Percentiles rank a stretch among this genome's conserved stretches.
phyloP scores from a whole-genome alignment of 352 stramenopile species.

The Pseudoperonospora humuli region DNA sequence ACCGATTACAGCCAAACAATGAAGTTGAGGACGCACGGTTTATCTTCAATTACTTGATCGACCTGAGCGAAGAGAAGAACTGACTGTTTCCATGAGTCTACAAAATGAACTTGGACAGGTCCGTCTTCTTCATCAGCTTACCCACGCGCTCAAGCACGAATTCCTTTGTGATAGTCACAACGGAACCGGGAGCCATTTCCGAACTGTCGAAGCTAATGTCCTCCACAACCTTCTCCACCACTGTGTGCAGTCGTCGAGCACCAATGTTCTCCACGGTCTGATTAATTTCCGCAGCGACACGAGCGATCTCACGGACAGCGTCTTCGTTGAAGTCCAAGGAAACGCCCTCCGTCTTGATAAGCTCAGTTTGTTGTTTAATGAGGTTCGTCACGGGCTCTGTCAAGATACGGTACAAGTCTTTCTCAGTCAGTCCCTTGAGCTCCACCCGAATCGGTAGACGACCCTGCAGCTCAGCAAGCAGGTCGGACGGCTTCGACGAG shows the following conservation, averaged over 20 bases:
- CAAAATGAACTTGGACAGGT: conserved; percentile 98
- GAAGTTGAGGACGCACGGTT: conserved; percentile 6
- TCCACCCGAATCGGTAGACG: conserved; percentile 98
- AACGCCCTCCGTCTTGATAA: conserved; percentile 96
- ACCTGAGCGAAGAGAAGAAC: conserved; percentile 4
- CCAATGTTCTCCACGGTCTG: conserved; percentile 98
- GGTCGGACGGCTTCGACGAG: conserved; percentile 95
- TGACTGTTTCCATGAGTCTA: conserved; percentile 44
- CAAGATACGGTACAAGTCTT: conserved; percentile 98
- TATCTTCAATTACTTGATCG: conserved; percentile 17
- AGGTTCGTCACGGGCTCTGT: conserved; percentile 99
- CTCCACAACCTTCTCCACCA: conserved; percentile 98
- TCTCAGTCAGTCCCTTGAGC: conserved; percentile 96
- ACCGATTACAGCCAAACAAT: not conserved
- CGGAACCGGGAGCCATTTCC: conserved; percentile 77
- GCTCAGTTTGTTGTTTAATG: conserved; percentile 95
- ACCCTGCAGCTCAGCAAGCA: conserved; percentile 97
- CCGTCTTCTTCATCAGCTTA: conserved; percentile 92
- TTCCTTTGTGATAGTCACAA: conserved; percentile 90
- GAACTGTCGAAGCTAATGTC: conserved; percentile 97
- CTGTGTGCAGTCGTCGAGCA: conserved; percentile 94
- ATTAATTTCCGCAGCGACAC: conserved; percentile 93
- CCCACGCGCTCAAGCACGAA: conserved; percentile 91
- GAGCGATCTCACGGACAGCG: conserved; percentile 95
- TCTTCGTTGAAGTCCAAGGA: conserved; percentile 94